These are phyloP conservation scores for Kodamaea sagamina DNA, from an alignment of 805 yeast species.

Conservation along the genomic window DNA sequence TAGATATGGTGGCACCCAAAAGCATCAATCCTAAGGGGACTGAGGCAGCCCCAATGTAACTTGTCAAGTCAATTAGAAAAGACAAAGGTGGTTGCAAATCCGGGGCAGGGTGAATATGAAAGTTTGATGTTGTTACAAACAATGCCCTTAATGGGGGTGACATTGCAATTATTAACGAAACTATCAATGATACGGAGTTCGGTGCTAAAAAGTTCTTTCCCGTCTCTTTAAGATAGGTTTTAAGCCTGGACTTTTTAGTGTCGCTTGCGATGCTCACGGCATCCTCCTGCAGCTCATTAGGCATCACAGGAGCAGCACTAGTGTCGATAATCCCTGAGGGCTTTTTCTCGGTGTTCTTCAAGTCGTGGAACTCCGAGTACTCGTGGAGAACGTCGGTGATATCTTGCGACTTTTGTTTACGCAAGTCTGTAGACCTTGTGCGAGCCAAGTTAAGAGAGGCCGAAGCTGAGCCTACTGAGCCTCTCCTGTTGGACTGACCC, in stretches of 20 bases:
- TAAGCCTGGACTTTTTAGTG: background rate
- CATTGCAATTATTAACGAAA: conserved; percentile 69
- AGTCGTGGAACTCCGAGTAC: conserved; percentile 48
- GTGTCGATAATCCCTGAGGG: conserved; percentile 20
- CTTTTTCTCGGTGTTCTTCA: conserved; percentile 22
- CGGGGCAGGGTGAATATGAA: conserved; percentile 72
- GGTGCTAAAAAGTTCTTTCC: conserved; percentile 63
- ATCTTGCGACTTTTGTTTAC: conserved; percentile 34
- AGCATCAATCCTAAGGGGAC: conserved; percentile 85
- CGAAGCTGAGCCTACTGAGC: background rate
- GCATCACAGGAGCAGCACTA: conserved; percentile 16
- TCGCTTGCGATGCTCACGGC: background rate
- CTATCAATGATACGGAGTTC: conserved; percentile 67
- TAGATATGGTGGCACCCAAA: conserved; percentile 84
- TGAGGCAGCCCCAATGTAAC: conserved; percentile 81
- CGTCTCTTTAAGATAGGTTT: conserved; percentile 10
- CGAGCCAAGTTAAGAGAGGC: conserved; percentile 8
- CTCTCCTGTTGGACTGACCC: conserved; percentile 5
- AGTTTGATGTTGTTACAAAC: conserved; percentile 53
- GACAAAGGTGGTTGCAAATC: conserved; percentile 82
- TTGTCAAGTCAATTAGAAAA: conserved; percentile 77
- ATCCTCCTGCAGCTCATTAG: conserved; percentile 1
- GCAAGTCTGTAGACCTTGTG: conserved; percentile 27
- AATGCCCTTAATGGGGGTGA: conserved; percentile 69
- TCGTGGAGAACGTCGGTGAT: conserved; percentile 44